Conservation (phyloP, 1,284 basidiomycete genomes). For the Ceratobasidium sp. region DNA sequence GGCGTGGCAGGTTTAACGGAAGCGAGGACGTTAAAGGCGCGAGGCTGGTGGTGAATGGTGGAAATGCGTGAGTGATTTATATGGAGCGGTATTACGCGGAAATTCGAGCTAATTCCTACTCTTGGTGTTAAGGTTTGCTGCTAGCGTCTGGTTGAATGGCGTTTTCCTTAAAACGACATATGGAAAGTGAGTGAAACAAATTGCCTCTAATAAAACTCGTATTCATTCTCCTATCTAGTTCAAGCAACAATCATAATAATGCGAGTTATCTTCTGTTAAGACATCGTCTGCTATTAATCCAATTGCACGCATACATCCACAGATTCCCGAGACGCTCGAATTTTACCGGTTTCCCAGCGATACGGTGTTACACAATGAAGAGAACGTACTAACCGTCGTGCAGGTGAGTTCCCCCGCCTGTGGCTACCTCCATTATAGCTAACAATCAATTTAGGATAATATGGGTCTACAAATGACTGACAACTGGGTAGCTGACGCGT, state of each 20-base stretch:
- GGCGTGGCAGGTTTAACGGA: conserved; percentile 81
- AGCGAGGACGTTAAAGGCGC: conserved; percentile 70
- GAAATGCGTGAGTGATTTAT: conserved; percentile 67
- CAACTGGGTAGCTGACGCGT: conserved; percentile 54
- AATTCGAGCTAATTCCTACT: background rate
- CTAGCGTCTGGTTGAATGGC: conserved; percentile 83
- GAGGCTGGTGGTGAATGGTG: conserved; percentile 82
- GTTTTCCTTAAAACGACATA: conserved; percentile 78
- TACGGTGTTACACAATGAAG: conserved; percentile 63
- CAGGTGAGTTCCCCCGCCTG: conserved; percentile 62
- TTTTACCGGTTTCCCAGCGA: conserved; percentile 72
- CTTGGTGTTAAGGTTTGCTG: conserved; percentile 71
- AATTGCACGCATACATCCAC: background rate
- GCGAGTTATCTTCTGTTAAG: background rate
- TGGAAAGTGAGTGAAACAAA: conserved; percentile 68
- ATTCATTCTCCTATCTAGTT: conserved; percentile 58
- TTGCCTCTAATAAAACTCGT: background rate
- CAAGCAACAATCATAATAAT: conserved; percentile 70
- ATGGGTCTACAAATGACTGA: conserved; percentile 80
- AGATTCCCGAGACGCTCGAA: conserved; percentile 72
- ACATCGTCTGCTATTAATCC: background rate
- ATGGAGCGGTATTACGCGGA: background rate
- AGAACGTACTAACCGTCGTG: conserved; percentile 81
- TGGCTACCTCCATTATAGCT: conserved; percentile 3
- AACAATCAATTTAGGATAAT: conserved; percentile 69